Evolutionary conservation across 306 rosid species (phyloP), one percentile per base, ranked within the genome.

Genomic region (Leucaena leucocephala): DNA sequence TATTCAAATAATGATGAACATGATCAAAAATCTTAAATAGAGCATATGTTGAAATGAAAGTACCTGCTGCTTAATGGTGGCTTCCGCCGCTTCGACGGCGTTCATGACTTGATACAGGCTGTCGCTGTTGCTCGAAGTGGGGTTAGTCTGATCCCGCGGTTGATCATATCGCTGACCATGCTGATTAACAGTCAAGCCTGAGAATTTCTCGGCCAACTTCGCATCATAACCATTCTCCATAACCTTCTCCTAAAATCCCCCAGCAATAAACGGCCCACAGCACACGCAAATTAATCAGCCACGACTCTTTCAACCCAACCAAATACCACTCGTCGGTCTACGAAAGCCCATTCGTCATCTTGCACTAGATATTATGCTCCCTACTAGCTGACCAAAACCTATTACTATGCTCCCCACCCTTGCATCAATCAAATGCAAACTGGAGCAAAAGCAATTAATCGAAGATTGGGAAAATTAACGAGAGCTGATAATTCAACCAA

Each of bases 21-120:
- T 2, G 39, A 46, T 43, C 39, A 78, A 35, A 22, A 63, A 75
- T 36, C 46, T 61, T 61, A 34, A 45, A 68, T 16, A 34, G 17
- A 14, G 44, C 45, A 55, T 5, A 40, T 15, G 45, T 16, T 74
- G 74, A 78, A 79, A 65, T 34, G 44, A 66, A 27, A 54, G 76
- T 81, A 92, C 97, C 98, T 93, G 99, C 55, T 86, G 91, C 84
- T 89, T 91, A 79, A 96, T 96, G 72, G 97, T 91, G 34, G 91
- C 92, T 82, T 96, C 98, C 0, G 98, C 99, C 15, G 93, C 90
- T 88, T 96, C 99, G 69, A 96, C 97, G 46, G 98, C 99, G 72
- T 90, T 93, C 89, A 93, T 89, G 16, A 96, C 96, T 91, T 96
- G 96, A 76, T 77, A 81, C 90, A 96, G 85, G 85, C 72, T 86